Base-by-base conservation (phyloP, 805 yeast genomes). In the Candida suzukii region DNA sequence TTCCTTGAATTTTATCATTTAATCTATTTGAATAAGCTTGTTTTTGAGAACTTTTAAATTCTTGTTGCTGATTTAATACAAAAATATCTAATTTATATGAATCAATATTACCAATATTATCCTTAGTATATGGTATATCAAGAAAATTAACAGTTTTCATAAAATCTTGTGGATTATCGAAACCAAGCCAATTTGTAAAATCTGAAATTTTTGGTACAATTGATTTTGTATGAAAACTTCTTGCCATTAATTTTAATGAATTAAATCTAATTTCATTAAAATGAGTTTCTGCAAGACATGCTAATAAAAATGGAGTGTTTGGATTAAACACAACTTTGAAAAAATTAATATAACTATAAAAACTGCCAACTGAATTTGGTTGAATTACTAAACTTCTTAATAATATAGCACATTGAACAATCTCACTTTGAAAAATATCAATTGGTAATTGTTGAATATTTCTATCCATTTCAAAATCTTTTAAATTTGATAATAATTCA, bases 381-480 rank as follows among this genome's bases (percentile, higher is more conserved):
- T 82, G 83, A 16, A 83, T 74, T 14, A 81, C 65, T 22, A 85
- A 54, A 17, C 78, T 74, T 46, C 97, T 71, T 38, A 91, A 65
- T 54, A 74, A 73, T 26, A 88, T 56, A 1, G 96, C 95, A 19
- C 79, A 55, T 54, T 83, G 93, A 12, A 93, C 79, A 12, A 67
- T 54, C 0, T 67, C 64, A 53, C 83, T 71, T 19, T 71, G 51
- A 28, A 79, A 67, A 1, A 91, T 68, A 2, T 64, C 53, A 2
- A 47, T 42, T 0, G 97, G 96, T 30, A 88, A 60, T 14, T 68
- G 64, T 56, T 87, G 95, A 11, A 84, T 57, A 46, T 76, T 83
- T 41, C 88, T 69, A 47, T 87, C 96, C 37, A 86, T 64, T 50
- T 88, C 97, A 0, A 93, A 81, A 57, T 93, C 97, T 50, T 86